Conservation (phyloP, 176 grass and related monocot genomes). For the Miscanthus lutarioriparius region DNA sequence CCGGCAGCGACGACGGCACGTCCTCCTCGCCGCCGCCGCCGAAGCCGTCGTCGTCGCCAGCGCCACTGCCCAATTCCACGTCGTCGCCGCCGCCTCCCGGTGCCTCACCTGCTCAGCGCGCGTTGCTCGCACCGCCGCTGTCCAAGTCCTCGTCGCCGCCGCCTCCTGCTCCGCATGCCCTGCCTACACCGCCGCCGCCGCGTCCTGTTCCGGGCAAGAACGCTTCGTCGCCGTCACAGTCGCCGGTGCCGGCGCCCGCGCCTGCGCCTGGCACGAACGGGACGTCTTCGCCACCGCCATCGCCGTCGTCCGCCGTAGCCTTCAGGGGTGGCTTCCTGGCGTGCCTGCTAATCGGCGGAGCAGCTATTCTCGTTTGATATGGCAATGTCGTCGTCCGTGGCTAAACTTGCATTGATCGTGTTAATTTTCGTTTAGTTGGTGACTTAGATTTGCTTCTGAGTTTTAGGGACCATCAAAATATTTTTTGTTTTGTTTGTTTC, state of each 20-base stretch:
- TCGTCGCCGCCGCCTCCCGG: not conserved
- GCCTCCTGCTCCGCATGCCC: not conserved
- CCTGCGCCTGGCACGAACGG: conserved; percentile 2
- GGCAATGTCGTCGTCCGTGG: not conserved
- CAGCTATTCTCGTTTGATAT: conserved; percentile 22
- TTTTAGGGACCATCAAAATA: not conserved
- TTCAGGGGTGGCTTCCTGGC: conserved; percentile 10
- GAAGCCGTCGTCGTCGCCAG: not conserved
- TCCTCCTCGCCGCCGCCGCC: not conserved
- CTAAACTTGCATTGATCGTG: not conserved
- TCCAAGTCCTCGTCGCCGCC: not conserved
- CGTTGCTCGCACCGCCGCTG: not conserved
- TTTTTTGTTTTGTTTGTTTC: not conserved
- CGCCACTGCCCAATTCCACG: not conserved
- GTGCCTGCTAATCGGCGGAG: conserved; percentile 1
- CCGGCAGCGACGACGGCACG: not conserved
- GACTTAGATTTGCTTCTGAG: not conserved
- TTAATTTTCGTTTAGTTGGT: not conserved
- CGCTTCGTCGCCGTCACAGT: not conserved
- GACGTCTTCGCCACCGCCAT: not conserved
- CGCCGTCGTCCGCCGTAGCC: conserved; percentile 16
- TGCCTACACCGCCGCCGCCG: not conserved
- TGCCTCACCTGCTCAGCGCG: not conserved
- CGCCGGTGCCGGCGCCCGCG: not conserved
- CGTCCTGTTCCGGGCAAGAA: not conserved